Evolutionary conservation across 176 grass and related monocot species (phyloP).

Genomic region (Triticum dicoccoides): DNA sequence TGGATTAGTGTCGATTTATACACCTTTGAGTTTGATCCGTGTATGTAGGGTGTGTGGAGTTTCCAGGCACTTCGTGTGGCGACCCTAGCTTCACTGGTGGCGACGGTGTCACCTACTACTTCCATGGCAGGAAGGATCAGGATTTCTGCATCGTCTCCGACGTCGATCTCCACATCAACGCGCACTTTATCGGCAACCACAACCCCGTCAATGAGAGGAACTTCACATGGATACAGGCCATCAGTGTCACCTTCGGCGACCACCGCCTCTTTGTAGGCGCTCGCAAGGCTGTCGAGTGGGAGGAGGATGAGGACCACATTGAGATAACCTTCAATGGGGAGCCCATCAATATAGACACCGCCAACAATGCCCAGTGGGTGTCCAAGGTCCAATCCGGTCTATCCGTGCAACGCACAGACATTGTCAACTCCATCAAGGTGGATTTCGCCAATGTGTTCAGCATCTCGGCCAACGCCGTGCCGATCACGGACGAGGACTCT

Average conservation of each 20-base stretch:
- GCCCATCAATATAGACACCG: slow-evolving; percentile 28
- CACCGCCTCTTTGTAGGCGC: slow-evolving; percentile 55
- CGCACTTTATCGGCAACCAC: slow-evolving; percentile 61
- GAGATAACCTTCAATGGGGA: slow-evolving; percentile 37
- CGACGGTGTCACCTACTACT: slow-evolving; percentile 69
- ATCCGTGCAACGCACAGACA: slow-evolving; percentile 14
- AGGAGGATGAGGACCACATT: slow-evolving; percentile 50
- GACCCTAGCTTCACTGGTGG: slow-evolving; percentile 67
- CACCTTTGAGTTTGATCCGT: not conserved
- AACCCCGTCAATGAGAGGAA: slow-evolving; percentile 27
- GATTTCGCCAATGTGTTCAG: slow-evolving; percentile 48
- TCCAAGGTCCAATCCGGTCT: not conserved
- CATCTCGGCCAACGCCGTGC: slow-evolving; percentile 52
- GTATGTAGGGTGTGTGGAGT: not conserved
- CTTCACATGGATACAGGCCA: slow-evolving; percentile 44
- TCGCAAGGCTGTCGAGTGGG: slow-evolving; percentile 37
- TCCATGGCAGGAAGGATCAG: slow-evolving; percentile 47
- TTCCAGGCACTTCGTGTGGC: slow-evolving; percentile 40
- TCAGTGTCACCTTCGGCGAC: slow-evolving; percentile 23
- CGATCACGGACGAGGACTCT: slow-evolving; percentile 49
- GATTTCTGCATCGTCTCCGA: slow-evolving; percentile 65
- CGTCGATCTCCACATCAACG: slow-evolving; percentile 58
- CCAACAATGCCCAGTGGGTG: slow-evolving; percentile 24
- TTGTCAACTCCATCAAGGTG: slow-evolving; percentile 39
- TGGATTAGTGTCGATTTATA: not conserved